Base-by-base conservation (phyloP, 192 early-diverging fungal genomes). In the Podila clonocystis region DNA sequence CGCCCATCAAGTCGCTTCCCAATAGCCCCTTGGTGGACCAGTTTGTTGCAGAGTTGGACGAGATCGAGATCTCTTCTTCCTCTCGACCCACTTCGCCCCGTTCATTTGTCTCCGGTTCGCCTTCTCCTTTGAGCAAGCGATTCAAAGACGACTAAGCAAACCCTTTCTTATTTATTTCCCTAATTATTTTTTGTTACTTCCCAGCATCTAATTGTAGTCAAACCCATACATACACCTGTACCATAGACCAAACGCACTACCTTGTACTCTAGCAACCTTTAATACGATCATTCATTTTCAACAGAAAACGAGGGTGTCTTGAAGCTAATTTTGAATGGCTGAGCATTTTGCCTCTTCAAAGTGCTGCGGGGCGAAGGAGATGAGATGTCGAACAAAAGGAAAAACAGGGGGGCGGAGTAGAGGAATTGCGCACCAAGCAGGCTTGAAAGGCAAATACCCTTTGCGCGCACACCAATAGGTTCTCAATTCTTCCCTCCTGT, bases 61-160 rank as follows among this genome's bases (percentile, higher is more conserved):
- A 28, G 17, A 61, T 26, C 38, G 50, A 63, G 12, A 9, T 26
- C 17, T 24, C 29, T 6, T 63, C 11, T 12, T 76, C 74, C 1
- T 66, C 74, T 11, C 52, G 74, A 29, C 68, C 74, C 8, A 67
- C 75, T 0, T 67, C 68, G 0, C 70, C 77, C 28, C 66, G 77
- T 6, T 80, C 77, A 0, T 30, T 72, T 50, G 45, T 59, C 31
- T 64, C 77, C 62, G 75, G 64, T 12, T 31, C 57, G 30, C 55
- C 71, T 30, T 80, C 77, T 9, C 77, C 77, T 22, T 30, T 79
- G 4, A 50, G 70, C 70, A 72, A 69, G 71, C 70, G 77, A 31
- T 68, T 73, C 62, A 80, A 80, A 65, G 77, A 80, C 36, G 77
- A 80, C 5, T 80, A 61, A 62, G 38, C 28, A 41, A 7, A 2